A percentile compares a stretch with the other conserved stretches of the same genome.
These are phyloP conservation scores for Botrytis tulipae DNA, from an alignment of 2,329 filamentous ascomycete genomes.

Conservation along the genomic window DNA sequence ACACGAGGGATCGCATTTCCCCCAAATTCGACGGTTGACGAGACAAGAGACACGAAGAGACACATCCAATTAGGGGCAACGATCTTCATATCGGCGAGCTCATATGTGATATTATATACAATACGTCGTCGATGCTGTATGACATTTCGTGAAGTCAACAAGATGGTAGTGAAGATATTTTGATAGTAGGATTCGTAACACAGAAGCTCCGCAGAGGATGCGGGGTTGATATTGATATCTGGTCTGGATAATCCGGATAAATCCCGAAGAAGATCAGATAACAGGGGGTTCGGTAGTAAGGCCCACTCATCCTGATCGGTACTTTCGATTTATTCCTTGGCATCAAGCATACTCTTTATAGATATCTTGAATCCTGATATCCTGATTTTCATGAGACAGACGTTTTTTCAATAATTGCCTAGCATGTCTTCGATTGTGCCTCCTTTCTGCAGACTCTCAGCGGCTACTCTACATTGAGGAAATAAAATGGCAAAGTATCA, in stretches of 20 bases:
- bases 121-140: background rate
- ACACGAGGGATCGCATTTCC: slow-evolving; percentile 10
- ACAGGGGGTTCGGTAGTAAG: background rate
- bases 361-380: background rate
- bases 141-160: background rate
- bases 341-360: background rate
- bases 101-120: accelerated
- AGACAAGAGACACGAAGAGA: background rate
- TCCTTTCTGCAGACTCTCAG: background rate
- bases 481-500: background rate
- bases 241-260: background rate
- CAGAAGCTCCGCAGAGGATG: background rate
- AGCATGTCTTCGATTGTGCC: background rate
- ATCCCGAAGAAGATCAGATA: background rate
- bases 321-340: background rate
- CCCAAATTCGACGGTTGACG: background rate
- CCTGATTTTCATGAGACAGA: background rate
- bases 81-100: background rate
- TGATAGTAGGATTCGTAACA: background rate
- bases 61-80: background rate
- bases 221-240: background rate
- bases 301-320: background rate
- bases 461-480: no score
- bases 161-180: background rate
- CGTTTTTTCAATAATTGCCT: background rate